Conservation (phyloP, 1,284 basidiomycete species). For the Abortiporus biennis region DNA sequence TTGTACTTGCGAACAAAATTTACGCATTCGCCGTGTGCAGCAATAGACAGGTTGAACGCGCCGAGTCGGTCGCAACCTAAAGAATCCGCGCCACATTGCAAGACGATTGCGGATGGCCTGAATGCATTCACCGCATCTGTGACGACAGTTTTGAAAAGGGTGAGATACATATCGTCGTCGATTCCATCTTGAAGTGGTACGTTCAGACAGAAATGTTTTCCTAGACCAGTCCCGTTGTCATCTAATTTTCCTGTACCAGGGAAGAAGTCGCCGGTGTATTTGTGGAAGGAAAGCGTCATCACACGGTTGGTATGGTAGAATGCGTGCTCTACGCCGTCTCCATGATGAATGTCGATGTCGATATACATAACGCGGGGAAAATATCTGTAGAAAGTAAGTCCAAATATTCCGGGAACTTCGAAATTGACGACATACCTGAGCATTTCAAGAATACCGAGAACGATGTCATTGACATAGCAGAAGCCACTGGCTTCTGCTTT, state of each 20-base stretch:
- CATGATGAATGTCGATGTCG: constrained; percentile 97
- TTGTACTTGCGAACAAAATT: constrained; percentile 92
- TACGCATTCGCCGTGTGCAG: constrained; percentile 98
- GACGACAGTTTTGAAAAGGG: constrained; percentile 94
- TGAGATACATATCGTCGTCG: constrained; percentile 95
- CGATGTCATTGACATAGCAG: constrained; percentile 96
- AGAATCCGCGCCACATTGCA: constrained; percentile 97
- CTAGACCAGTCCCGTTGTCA: constrained; percentile 81
- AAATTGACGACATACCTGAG: constrained; percentile 52
- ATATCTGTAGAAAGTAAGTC: constrained; percentile 42
- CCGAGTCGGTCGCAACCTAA: constrained; percentile 92
- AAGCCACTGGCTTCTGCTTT: constrained; percentile 95
- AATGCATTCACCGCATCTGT: constrained; percentile 91
- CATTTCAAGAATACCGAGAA: constrained; percentile 88
- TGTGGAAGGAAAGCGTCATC: constrained; percentile 98
- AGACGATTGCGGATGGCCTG: constrained; percentile 85
- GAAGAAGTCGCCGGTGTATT: constrained; percentile 98
- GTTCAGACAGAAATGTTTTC: constrained; percentile 95
- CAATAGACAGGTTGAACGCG: constrained; percentile 97
- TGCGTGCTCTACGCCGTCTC: constrained; percentile 94
- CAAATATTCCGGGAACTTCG: neutral
- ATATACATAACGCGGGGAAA: constrained; percentile 92
- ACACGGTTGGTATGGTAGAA: constrained; percentile 98
- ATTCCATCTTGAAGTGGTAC: constrained; percentile 96
- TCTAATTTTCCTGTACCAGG: constrained; percentile 92